Evolutionary conservation across 2,329 filamentous ascomycete species (phyloP).

Genomic region (Monosporascus sp.): DNA sequence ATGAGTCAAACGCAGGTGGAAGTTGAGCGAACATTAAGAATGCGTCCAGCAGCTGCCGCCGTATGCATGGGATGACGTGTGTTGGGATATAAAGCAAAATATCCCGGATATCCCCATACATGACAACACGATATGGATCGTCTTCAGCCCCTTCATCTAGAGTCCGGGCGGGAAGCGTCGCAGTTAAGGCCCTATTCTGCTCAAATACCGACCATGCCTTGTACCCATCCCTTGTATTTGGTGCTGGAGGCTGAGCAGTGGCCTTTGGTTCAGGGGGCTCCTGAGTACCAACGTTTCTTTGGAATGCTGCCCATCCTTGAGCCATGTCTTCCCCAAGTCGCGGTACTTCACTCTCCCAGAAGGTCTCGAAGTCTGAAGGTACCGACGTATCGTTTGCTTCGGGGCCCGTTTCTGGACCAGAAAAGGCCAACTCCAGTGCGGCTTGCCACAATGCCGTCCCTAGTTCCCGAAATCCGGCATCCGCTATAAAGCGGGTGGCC

Average conservation of each 20-base stretch:
- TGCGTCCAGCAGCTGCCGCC: constrained; percentile 55
- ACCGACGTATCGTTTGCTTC: constrained; percentile 20
- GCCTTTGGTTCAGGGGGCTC: constrained; percentile 36
- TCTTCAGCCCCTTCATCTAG: constrained; percentile 70
- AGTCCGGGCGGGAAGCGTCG: constrained; percentile 63
- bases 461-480: constrained; percentile 73
- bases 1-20: constrained; percentile 40
- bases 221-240: constrained; percentile 38
- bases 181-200: constrained; percentile 35
- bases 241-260: constrained; percentile 11
- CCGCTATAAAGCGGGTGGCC: constrained; percentile 65
- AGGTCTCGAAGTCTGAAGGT: constrained; percentile 53
- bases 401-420: constrained; percentile 39
- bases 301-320: constrained; percentile 62
- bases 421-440: constrained; percentile 65
- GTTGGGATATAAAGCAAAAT: constrained; percentile 51
- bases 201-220: constrained; percentile 53
- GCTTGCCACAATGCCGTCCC: constrained; percentile 80
- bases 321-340: constrained; percentile 71
- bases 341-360: constrained; percentile 81
- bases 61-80: constrained; percentile 27
- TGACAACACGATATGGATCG: constrained; percentile 76
- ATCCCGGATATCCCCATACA: constrained; percentile 69
- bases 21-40: constrained; percentile 65
- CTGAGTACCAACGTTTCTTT: constrained; percentile 26